Base-by-base conservation (phyloP, 345 rosid genomes). In the Eucalyptus camaldulensis region DNA sequence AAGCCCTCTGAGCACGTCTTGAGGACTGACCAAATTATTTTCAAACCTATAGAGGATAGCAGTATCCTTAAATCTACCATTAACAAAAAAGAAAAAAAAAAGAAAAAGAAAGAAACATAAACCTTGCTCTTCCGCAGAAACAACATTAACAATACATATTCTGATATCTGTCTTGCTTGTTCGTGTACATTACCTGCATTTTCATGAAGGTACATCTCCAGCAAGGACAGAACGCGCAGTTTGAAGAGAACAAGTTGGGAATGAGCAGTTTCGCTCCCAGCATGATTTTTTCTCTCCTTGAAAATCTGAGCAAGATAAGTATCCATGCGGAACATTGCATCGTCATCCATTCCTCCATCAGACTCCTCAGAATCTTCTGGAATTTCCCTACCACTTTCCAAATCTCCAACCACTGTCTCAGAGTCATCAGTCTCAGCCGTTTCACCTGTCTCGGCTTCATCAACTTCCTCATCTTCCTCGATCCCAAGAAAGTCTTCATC, bases 241-340 rank as follows among this genome's bases (percentile, higher is more conserved):
- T 97, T 98, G 93, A 98, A 97, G 90, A 96, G 91, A 91, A 96
- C 95, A 91, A 97, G 99, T 90, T 97, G 99, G 40, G 99, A 95
- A 86, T 95, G 99, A 88, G 99, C 96, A 91, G 97, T 94, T 93
- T 98, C 99, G 69, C 95, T 88, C 80, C 98, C 97, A 88, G 95
- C 92, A 91, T 95, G 99, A 92, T 93, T 98, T 95, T 94, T 97
- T 92, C 94, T 96, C 90, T 98, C 99, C 91, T 95, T 96, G 90
- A 97, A 95, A 86, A 97, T 97, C 92, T 92, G 97, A 11, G 97
- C 99, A 89, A 98, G 94, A 88, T 97, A 96, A 53, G 95, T 93
- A 88, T 98, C 99, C 99, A 97, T 97, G 83, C 95, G 95, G 93
- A 98, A 96, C 99, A 97, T 98, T 86, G 99, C 99, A 54, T 98